Conservation (phyloP, 2,329 filamentous ascomycete species). For the Chaetomiaceae sp. region DNA sequence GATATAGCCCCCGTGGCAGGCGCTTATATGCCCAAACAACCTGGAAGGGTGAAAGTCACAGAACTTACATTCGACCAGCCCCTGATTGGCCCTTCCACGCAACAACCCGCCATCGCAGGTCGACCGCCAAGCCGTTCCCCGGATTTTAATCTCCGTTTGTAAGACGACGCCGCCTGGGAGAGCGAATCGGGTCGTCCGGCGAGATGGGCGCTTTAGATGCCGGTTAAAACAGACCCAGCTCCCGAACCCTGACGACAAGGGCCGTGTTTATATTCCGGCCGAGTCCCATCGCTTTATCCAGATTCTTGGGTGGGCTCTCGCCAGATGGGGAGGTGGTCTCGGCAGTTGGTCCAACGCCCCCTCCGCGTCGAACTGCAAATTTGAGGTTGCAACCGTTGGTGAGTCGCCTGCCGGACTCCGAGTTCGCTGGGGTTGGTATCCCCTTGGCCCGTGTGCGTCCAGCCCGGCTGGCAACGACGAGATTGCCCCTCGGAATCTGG, state of each 20-base stretch:
- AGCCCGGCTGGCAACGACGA: neutral
- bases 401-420: neutral
- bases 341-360: slow-evolving; percentile 1
- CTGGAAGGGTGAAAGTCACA: too few relatives aligned
- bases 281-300: slow-evolving; percentile 2
- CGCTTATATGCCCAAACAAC: slow-evolving; percentile 8
- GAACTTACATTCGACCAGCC: neutral
- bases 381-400: too few relatives aligned
- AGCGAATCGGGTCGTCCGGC: slow-evolving; percentile 21
- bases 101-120: neutral
- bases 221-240: slow-evolving; percentile 15
- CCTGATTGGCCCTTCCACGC: neutral
- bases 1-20: neutral
- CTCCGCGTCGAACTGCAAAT: neutral
- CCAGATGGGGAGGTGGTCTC: neutral
- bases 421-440: too few relatives aligned
- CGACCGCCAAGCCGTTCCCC: slow-evolving; percentile 20
- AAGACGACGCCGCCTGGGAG: neutral
- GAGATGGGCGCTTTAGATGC: slow-evolving; percentile 8
- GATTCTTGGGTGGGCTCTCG: neutral
- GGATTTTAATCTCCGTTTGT: slow-evolving; percentile 24
- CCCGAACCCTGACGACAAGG: neutral
- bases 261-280: neutral
- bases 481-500: neutral
- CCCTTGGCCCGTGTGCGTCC: neutral